Evolutionary conservation across 2,329 filamentous ascomycete species (phyloP).

Genomic region (Pseudonectria foliicola): DNA sequence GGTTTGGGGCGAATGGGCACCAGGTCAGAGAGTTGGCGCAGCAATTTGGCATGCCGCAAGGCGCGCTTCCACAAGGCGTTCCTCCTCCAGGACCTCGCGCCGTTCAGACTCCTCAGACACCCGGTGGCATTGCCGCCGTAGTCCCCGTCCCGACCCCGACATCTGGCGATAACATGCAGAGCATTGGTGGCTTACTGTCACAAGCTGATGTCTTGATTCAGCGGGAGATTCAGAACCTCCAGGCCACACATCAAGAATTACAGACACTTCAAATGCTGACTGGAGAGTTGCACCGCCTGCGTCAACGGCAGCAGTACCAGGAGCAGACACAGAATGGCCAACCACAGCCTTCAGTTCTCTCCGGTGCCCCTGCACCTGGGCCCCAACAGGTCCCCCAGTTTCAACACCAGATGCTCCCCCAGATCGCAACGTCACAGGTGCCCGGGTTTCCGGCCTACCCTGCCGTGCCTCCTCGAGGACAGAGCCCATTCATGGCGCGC

Average conservation of each 20-base stretch:
- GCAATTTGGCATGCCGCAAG: constrained; percentile 45
- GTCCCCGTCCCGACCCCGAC: constrained; percentile 13
- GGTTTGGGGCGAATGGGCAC: constrained; percentile 64
- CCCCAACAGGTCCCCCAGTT: constrained; percentile 8
- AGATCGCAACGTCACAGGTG: constrained; percentile 12
- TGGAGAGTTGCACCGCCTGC: constrained; percentile 59
- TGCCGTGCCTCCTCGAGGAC: constrained; percentile 28
- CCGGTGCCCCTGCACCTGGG: constrained; percentile 7
- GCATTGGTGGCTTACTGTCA: constrained; percentile 53
- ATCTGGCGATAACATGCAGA: constrained; percentile 28
- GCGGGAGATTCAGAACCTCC: constrained; percentile 57
- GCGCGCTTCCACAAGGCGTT: constrained; percentile 16
- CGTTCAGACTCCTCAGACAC: constrained; percentile 10
- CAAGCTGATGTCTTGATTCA: constrained; percentile 63
- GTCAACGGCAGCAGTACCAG: constrained; percentile 38
- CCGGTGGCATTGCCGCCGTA: constrained; percentile 2
- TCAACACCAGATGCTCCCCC: constrained; percentile 11
- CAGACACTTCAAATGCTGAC: constrained; percentile 61
- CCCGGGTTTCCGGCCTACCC: constrained; percentile 16
- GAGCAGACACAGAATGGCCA: constrained; percentile 19
- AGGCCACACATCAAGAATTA: constrained; percentile 59
- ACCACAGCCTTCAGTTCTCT: constrained; percentile 6
- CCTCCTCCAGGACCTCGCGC: constrained; percentile 6
- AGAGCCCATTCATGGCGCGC: constrained; percentile 37
- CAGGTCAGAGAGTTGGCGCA: constrained; percentile 63